phyloP scores from a whole-genome alignment of 768 basidiomycete genomes.

The Suillus clintonianus region DNA sequence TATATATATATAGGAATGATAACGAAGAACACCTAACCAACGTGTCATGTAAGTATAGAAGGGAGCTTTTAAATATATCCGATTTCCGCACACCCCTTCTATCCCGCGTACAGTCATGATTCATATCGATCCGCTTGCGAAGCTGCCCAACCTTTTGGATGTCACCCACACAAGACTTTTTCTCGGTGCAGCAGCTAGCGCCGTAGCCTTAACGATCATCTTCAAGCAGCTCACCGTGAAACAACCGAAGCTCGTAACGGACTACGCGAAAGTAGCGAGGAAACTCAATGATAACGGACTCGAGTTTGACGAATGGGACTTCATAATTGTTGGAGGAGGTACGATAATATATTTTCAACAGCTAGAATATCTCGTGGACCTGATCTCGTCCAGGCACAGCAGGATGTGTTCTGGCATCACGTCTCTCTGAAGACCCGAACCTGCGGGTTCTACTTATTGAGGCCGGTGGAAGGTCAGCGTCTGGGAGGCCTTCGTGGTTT shows the following conservation, averaged over 20 bases:
- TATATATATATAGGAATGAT: not conserved
- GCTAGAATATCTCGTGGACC: not conserved
- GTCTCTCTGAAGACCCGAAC: conserved; percentile 40
- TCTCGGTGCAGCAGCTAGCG: conserved; percentile 1
- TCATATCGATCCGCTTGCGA: not conserved
- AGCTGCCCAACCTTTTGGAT: not conserved
- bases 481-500: not conserved
- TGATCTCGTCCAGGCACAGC: conserved; percentile 36
- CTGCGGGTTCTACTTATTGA: conserved; percentile 43
- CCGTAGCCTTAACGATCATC: conserved; percentile 9
- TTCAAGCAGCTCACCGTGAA: not conserved
- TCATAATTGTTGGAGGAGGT: conserved; percentile 61
- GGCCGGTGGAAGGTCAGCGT: conserved; percentile 46
- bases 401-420: conserved; percentile 45
- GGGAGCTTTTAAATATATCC: not conserved
- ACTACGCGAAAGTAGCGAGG: conserved; percentile 14
- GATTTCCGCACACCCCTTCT: not conserved
- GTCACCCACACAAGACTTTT: not conserved
- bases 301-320: conserved; percentile 42
- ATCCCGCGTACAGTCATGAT: not conserved
- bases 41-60: not conserved
- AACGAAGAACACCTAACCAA: too few relatives aligned
- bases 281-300: not conserved
- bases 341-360: not conserved
- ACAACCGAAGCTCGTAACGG: conserved; percentile 8